A percentile compares a stretch with the other conserved stretches of the same genome.
Evolutionary conservation across 805 yeast species (phyloP).

Genomic region (Torulaspora delbrueckii): DNA sequence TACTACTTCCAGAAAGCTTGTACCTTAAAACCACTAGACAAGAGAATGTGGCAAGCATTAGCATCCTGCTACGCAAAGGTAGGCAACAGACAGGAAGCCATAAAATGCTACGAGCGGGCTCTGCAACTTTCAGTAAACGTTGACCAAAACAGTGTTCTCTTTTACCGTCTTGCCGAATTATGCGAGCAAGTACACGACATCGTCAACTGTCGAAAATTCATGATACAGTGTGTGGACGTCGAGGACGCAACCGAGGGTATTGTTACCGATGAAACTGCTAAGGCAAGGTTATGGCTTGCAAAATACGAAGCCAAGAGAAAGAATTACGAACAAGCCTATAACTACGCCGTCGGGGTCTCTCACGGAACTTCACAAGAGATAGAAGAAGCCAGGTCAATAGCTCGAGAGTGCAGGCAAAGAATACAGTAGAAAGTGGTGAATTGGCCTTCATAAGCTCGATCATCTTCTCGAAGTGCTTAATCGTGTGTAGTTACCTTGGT

Average conservation of each 20-base stretch:
- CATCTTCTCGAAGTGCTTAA: no score
- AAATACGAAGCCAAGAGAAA: slow-evolving; percentile 51
- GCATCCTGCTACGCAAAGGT: slow-evolving; percentile 85
- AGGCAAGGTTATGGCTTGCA: slow-evolving; percentile 86
- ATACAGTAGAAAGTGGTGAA: slow-evolving; percentile 20
- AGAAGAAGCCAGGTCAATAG: slow-evolving; percentile 82
- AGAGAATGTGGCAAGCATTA: slow-evolving; percentile 94
- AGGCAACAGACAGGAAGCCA: slow-evolving; percentile 63
- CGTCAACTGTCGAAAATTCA: slow-evolving; percentile 52
- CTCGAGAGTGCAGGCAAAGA: slow-evolving; percentile 62
- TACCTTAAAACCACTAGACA: slow-evolving; percentile 79
- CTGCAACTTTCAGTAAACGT: slow-evolving; percentile 48
- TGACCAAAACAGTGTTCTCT: slow-evolving; percentile 48
- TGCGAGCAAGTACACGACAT: slow-evolving; percentile 53
- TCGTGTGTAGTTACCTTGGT: background rate
- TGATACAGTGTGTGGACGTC: slow-evolving; percentile 53
- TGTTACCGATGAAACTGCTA: slow-evolving; percentile 65
- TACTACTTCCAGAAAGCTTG: slow-evolving; percentile 92
- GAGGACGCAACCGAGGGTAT: slow-evolving; percentile 58
- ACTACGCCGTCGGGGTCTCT: slow-evolving; percentile 64
- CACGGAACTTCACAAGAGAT: slow-evolving; percentile 78
- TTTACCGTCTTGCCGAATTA: slow-evolving; percentile 61
- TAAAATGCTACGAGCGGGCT: slow-evolving; percentile 79
- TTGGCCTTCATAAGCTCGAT: no score
- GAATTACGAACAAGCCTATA: slow-evolving; percentile 64